Conservation (phyloP, 2,329 filamentous ascomycete genomes). For the Arthrobotrys conoides region DNA sequence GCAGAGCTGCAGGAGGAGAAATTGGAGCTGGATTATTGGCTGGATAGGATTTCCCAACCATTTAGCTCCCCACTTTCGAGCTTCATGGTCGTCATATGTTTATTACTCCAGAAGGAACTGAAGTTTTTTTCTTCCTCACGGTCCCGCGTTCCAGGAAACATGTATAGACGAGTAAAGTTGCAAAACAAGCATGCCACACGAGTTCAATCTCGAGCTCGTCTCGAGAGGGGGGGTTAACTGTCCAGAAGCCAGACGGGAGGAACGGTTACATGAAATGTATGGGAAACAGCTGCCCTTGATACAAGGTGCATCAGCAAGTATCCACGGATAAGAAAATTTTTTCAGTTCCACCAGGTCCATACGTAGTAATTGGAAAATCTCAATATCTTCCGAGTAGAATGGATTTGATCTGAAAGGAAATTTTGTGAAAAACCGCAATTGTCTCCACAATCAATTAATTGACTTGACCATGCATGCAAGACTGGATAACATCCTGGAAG, state of each 20-base stretch:
- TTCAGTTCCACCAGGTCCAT: constrained; percentile 11
- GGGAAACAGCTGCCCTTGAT: constrained; percentile 12
- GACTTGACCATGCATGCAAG: not conserved
- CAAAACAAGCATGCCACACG: constrained; percentile 3
- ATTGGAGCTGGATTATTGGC: constrained; percentile 36
- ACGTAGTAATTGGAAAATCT: not conserved
- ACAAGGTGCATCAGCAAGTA: constrained; percentile 8
- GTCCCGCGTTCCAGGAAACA: constrained; percentile 28
- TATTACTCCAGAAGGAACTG: too few relatives aligned
- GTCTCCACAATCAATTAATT: constrained; percentile 35
- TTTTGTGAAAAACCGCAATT: constrained; percentile 2
- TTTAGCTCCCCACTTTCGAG: constrained; percentile 23
- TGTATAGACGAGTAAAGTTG: not conserved
- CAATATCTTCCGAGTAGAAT: constrained; percentile 39
- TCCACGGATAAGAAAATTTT: constrained; percentile 29
- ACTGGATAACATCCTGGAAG: constrained; percentile 13
- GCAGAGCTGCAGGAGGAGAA: constrained; percentile 19
- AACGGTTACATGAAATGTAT: constrained; percentile 21
- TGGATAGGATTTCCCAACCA: constrained; percentile 14
- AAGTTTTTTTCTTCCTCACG: constrained; percentile 3
- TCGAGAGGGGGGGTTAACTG: not conserved
- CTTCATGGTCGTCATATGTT: constrained; percentile 17
- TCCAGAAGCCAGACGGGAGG: constrained; percentile 12
- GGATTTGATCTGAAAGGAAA: constrained; percentile 13
- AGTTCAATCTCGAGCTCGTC: not conserved